A percentile compares a stretch with the other conserved stretches of the same genome.
phyloP scores from a whole-genome alignment of 805 yeast genomes.

The Lachancea dasiensis region DNA sequence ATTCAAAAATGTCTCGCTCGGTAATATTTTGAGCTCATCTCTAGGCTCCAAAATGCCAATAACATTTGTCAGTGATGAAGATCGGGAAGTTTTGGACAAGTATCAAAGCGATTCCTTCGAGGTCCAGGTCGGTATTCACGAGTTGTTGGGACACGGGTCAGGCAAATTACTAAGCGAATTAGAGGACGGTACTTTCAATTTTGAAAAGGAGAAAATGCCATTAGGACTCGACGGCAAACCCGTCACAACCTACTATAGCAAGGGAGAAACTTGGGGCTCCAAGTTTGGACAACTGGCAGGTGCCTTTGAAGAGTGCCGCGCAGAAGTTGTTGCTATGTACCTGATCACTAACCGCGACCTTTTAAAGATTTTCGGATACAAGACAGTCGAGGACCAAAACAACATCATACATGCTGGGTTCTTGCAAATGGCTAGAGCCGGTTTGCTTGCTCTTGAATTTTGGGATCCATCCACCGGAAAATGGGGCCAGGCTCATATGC shows the following conservation, averaged over 20 bases:
- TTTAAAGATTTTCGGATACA: constrained; percentile 67
- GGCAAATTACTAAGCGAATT: constrained; percentile 69
- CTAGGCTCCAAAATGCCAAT: constrained; percentile 44
- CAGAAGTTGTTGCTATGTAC: constrained; percentile 83
- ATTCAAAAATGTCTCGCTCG: constrained; percentile 83
- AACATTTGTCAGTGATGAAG: constrained; percentile 53
- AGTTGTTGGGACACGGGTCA: constrained; percentile 84
- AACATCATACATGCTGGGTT: constrained; percentile 62
- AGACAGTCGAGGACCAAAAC: constrained; percentile 50
- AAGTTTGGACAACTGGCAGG: constrained; percentile 78
- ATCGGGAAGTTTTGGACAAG: constrained; percentile 55
- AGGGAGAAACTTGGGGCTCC: constrained; percentile 89
- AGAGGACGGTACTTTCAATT: constrained; percentile 61
- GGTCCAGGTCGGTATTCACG: constrained; percentile 92
- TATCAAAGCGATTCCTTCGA: constrained; percentile 81
- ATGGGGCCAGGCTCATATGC: constrained; percentile 97
- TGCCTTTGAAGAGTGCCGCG: constrained; percentile 88
- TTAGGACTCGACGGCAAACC: constrained; percentile 55
- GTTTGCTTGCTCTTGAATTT: constrained; percentile 71
- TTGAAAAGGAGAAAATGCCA: constrained; percentile 60
- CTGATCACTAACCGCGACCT: constrained; percentile 63
- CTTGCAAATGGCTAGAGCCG: constrained; percentile 83
- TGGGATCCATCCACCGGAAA: constrained; percentile 78
- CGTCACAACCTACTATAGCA: constrained; percentile 61
- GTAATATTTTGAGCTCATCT: constrained; percentile 74